Conservation (phyloP, 2,329 filamentous ascomycete genomes). For the Sporothrix dimorphospora region DNA sequence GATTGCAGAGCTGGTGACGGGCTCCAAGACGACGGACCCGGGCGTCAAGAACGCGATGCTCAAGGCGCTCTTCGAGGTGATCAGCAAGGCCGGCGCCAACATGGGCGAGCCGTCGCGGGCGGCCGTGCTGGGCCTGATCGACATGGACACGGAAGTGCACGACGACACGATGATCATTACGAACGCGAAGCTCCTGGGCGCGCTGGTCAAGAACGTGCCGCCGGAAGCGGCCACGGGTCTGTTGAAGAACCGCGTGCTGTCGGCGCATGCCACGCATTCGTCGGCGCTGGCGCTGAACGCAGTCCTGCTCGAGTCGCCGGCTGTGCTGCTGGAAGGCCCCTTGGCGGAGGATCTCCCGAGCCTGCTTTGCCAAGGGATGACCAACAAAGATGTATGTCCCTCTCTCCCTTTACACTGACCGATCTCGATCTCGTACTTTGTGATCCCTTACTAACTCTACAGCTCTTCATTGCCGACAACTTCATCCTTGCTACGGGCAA, state of each 20-base stretch:
- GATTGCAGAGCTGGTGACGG: constrained; percentile 89
- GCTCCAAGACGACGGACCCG: constrained; percentile 83
- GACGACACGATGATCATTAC: constrained; percentile 83
- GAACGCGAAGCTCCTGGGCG: constrained; percentile 86
- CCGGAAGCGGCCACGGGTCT: constrained; percentile 64
- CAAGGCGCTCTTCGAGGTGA: constrained; percentile 92
- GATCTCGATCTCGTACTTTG: constrained; percentile 45
- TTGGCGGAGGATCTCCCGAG: constrained; percentile 74
- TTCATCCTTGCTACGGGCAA: constrained; percentile 89
- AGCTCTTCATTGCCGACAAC: constrained; percentile 80
- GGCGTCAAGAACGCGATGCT: constrained; percentile 96
- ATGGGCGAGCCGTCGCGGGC: constrained; percentile 91
- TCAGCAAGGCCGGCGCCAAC: constrained; percentile 89
- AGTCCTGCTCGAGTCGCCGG: constrained; percentile 78
- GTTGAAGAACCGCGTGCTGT: constrained; percentile 75
- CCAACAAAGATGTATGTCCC: constrained; percentile 59
- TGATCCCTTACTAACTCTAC: neutral
- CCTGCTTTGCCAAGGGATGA: constrained; percentile 79
- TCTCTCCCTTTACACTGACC: no score
- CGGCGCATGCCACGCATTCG: constrained; percentile 71
- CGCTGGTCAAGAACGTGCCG: constrained; percentile 84
- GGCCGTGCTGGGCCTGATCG: constrained; percentile 86
- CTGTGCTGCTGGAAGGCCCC: constrained; percentile 65
- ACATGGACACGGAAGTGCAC: constrained; percentile 75
- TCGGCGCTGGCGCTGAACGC: constrained; percentile 89